Conservation (phyloP, 306 rosid genomes). For the Pachyrhizus erosus region DNA sequence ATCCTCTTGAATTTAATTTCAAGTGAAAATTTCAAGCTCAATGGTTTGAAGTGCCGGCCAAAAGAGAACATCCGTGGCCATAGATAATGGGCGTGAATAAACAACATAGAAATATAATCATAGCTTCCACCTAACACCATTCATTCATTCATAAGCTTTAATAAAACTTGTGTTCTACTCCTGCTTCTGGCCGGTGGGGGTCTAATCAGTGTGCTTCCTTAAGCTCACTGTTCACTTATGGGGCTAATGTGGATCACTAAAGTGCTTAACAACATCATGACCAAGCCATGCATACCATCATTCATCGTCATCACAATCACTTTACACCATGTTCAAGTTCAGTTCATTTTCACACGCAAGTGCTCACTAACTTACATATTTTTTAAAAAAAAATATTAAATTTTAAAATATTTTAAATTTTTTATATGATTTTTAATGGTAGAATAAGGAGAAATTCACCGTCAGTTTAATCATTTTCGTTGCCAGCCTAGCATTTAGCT, state of each 20-base stretch:
- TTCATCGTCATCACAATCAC: neutral
- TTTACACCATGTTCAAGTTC: neutral
- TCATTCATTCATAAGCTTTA: slow-evolving; percentile 35
- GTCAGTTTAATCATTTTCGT: neutral
- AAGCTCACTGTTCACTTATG: slow-evolving; percentile 22
- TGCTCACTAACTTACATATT: neutral
- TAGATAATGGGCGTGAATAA: slow-evolving; percentile 22
- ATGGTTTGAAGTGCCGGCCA: neutral
- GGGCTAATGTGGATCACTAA: slow-evolving; percentile 32
- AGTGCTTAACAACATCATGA: slow-evolving; percentile 2
- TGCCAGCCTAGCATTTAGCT: neutral
- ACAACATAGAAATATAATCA: slow-evolving; percentile 47
- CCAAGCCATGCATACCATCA: neutral
- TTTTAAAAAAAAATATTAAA: neutral
- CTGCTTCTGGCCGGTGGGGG: neutral
- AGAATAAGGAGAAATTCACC: neutral
- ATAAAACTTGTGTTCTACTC: slow-evolving; percentile 57
- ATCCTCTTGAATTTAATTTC: neutral
- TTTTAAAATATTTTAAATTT: neutral
- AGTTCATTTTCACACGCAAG: neutral
- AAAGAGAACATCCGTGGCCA: slow-evolving; percentile 7
- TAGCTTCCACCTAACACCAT: slow-evolving; percentile 53
- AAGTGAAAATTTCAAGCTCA: slow-evolving; percentile 10
- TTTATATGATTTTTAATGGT: neutral
- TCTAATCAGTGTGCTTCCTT: slow-evolving; percentile 47